Conservation (phyloP, 352 stramenopile species). For the Thalassiosira mediterranea region DNA sequence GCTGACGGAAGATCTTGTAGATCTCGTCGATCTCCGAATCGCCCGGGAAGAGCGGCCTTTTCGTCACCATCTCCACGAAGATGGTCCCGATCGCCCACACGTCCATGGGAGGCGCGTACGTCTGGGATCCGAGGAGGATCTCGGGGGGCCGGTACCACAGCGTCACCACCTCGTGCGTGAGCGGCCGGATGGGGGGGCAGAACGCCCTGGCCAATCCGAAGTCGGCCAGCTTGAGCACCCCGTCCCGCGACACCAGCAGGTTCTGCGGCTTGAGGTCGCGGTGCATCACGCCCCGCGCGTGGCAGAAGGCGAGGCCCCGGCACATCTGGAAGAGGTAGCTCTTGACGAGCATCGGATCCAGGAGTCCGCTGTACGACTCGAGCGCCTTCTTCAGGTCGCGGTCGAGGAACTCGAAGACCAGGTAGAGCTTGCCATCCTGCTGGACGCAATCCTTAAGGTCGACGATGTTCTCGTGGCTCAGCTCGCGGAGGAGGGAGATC, state of each 20-base stretch:
- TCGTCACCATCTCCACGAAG: constrained; percentile 90
- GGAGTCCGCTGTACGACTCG: constrained; percentile 82
- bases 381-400: constrained; percentile 96
- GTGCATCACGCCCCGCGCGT: constrained; percentile 89
- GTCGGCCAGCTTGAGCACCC: constrained; percentile 97
- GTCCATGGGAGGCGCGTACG: constrained; percentile 89
- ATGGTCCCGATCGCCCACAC: constrained; percentile 89
- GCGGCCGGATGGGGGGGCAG: constrained; percentile 94
- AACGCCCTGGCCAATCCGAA: constrained; percentile 97
- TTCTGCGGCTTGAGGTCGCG: constrained; percentile 98
- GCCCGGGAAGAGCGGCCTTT: constrained; percentile 86
- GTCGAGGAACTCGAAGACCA: constrained; percentile 99
- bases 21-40: constrained; percentile 99
- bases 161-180: constrained; percentile 98
- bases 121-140: constrained; percentile 94
- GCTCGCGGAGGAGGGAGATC: constrained; percentile 96
- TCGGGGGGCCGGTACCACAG: constrained; percentile 98
- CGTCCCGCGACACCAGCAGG: constrained; percentile 92
- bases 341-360: constrained; percentile 87
- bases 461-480: constrained; percentile 99
- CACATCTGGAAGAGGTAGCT: constrained; percentile 88
- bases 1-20: constrained; percentile 97
- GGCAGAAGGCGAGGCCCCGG: constrained; percentile 87
- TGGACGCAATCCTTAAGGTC: constrained; percentile 88
- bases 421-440: constrained; percentile 90